Evolutionary conservation across 2,329 filamentous ascomycete species (phyloP).

Genomic region (Aspergillus puulaauensis): DNA sequence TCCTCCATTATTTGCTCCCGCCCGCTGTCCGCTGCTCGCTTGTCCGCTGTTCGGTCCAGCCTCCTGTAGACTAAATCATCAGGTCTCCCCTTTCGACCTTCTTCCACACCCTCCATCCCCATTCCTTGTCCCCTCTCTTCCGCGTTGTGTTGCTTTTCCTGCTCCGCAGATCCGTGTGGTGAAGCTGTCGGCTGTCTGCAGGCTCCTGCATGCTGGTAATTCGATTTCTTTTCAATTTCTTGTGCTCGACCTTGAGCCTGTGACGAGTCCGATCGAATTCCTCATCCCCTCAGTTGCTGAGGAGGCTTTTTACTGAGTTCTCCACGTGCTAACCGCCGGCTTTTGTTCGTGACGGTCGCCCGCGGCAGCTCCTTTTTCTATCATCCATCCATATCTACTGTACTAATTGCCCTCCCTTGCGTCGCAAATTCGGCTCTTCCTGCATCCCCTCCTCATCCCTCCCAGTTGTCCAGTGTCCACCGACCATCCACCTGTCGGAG

Average conservation of each 20-base stretch:
- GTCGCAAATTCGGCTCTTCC: slow-evolving; percentile 21
- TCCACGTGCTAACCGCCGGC: slow-evolving; percentile 26
- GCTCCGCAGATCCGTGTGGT: slow-evolving; percentile 21
- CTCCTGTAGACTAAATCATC: slow-evolving; percentile 12
- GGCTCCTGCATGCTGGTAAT: slow-evolving; percentile 13
- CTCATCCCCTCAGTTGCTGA: not conserved
- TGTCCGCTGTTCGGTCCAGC: slow-evolving; percentile 18
- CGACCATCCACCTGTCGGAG: slow-evolving; percentile 11
- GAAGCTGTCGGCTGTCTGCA: slow-evolving; percentile 25
- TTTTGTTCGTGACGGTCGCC: slow-evolving; percentile 16
- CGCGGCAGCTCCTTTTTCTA: slow-evolving; percentile 19
- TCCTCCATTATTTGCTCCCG: not conserved
- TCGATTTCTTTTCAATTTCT: slow-evolving; percentile 4
- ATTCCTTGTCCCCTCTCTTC: slow-evolving; percentile 3
- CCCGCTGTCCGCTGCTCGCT: slow-evolving; percentile 5
- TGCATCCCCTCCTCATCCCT: slow-evolving; percentile 19
- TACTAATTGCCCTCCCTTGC: slow-evolving; percentile 20
- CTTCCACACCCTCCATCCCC: not conserved
- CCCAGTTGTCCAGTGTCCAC: slow-evolving; percentile 10
- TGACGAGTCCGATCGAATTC: not conserved
- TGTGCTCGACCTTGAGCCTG: not conserved
- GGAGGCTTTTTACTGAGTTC: slow-evolving; percentile 11
- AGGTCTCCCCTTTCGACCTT: not conserved
- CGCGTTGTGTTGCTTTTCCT: slow-evolving; percentile 12
- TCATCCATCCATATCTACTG: not conserved